Conservation (phyloP, 768 basidiomycete species). For the Collybia nuda region DNA sequence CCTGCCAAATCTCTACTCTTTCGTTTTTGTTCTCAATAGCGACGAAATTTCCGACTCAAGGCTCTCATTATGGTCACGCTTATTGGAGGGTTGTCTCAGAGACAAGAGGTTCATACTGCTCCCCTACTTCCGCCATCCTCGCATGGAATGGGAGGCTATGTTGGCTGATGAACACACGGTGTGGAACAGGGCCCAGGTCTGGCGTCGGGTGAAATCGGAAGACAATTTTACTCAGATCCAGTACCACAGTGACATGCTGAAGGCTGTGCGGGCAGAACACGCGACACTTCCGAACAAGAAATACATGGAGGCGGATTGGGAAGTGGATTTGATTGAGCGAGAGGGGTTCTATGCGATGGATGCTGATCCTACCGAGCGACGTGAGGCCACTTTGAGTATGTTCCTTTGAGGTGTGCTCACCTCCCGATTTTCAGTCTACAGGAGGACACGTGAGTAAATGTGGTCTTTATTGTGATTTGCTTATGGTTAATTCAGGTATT, state of each 20-base stretch:
- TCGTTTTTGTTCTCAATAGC: conserved; percentile 8
- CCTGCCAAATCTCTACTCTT: conserved; percentile 1
- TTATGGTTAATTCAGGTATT: background rate
- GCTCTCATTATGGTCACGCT: background rate
- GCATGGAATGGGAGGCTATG: conserved; percentile 11
- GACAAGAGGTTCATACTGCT: conserved; percentile 9
- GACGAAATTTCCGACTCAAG: background rate
- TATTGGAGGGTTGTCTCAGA: background rate
- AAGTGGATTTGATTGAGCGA: conserved; percentile 23
- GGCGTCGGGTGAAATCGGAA: conserved; percentile 6
- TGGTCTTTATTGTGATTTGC: background rate
- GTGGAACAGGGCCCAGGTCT: conserved; percentile 14
- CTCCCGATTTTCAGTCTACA: conserved; percentile 2
- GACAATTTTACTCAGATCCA: background rate
- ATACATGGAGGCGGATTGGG: conserved; percentile 18
- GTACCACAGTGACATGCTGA: background rate
- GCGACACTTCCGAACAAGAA: background rate
- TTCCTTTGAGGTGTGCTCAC: background rate
- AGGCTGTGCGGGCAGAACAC: background rate
- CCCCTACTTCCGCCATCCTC: conserved; percentile 7
- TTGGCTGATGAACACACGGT: conserved; percentile 1
- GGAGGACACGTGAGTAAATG: conserved; percentile 8
- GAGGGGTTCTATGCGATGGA: conserved; percentile 17
- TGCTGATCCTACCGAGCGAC: conserved; percentile 13
- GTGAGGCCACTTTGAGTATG: conserved; percentile 4